phyloP scores from a whole-genome alignment of 2,329 filamentous ascomycete species.

The Calonectria fujianensis region DNA sequence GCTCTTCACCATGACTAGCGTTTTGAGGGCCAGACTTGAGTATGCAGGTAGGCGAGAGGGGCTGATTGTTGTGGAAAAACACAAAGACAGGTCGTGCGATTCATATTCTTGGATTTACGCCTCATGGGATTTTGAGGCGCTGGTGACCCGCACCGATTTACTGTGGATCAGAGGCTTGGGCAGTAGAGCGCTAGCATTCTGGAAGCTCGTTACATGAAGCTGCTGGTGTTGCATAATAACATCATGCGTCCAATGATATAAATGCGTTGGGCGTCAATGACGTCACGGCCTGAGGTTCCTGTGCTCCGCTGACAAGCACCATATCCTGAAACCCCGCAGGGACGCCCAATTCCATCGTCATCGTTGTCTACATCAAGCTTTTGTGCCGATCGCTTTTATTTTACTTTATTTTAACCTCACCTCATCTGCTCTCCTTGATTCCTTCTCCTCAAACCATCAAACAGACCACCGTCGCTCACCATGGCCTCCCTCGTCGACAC shows the following conservation, averaged over 20 bases:
- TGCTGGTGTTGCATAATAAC: neutral
- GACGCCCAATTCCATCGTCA: slow-evolving; percentile 35
- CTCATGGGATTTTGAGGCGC: neutral
- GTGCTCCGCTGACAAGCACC: slow-evolving; percentile 32
- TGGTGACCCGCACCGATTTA: neutral
- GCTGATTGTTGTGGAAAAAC: neutral
- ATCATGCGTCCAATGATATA: slow-evolving; percentile 1
- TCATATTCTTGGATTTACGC: neutral
- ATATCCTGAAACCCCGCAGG: slow-evolving; percentile 41
- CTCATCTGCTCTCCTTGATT: neutral
- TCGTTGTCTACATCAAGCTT: slow-evolving; percentile 31
- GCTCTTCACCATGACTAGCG: neutral
- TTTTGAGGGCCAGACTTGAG: neutral
- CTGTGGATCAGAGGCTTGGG: neutral
- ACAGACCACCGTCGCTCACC: slow-evolving; percentile 27
- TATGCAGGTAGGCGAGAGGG: neutral
- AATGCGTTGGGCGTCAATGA: slow-evolving; percentile 36
- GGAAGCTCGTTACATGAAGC: neutral
- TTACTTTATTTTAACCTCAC: neutral
- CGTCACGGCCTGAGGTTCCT: slow-evolving; percentile 39
- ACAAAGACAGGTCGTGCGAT: neutral
- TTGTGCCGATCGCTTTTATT: slow-evolving; percentile 24
- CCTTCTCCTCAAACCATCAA: slow-evolving; percentile 6
- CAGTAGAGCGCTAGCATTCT: neutral
- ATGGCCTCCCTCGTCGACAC: slow-evolving; percentile 51